Percentiles rank a stretch among this genome's conserved stretches.
Evolutionary conservation across 305 asterid species (phyloP).

Genomic region (Fraxinus paxiana): DNA sequence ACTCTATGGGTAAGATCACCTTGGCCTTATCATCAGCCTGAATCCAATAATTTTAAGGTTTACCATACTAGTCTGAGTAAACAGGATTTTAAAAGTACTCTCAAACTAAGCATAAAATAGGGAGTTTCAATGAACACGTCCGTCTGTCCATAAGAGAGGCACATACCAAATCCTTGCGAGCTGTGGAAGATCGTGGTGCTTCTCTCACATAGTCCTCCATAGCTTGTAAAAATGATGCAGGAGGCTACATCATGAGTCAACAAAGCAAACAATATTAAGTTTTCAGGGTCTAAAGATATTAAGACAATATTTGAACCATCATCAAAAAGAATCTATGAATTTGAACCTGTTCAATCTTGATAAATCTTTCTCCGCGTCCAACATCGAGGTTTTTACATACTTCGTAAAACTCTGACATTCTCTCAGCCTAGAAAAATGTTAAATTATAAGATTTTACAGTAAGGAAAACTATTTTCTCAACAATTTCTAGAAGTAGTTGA

Average conservation of each 20-base stretch:
- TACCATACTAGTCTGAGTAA: neutral
- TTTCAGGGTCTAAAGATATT: neutral
- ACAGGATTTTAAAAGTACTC: neutral
- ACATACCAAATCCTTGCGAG: slow-evolving; percentile 68
- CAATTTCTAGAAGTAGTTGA: neutral
- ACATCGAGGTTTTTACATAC: slow-evolving; percentile 75
- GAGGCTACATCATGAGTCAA: slow-evolving; percentile 59
- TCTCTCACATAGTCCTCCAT: slow-evolving; percentile 98
- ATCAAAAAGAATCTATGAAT: neutral
- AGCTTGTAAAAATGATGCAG: slow-evolving; percentile 90
- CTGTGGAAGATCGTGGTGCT: slow-evolving; percentile 80
- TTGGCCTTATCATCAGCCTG: slow-evolving; percentile 69
- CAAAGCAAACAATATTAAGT: slow-evolving; percentile 18
- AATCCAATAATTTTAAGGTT: neutral
- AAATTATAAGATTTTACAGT: slow-evolving; percentile 11
- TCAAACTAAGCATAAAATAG: neutral
- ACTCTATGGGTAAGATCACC: slow-evolving; percentile 66
- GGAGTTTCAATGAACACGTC: neutral
- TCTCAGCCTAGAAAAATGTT: slow-evolving; percentile 65
- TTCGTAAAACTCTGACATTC: slow-evolving; percentile 85
- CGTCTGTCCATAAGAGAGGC: slow-evolving; percentile 9
- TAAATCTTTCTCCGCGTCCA: slow-evolving; percentile 86
- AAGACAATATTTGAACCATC: neutral
- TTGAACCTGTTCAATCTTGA: slow-evolving; percentile 91
- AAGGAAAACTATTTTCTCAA: neutral